Evolutionary conservation across 139 green algal species (phyloP).

Genomic region (Volvox africanus): DNA sequence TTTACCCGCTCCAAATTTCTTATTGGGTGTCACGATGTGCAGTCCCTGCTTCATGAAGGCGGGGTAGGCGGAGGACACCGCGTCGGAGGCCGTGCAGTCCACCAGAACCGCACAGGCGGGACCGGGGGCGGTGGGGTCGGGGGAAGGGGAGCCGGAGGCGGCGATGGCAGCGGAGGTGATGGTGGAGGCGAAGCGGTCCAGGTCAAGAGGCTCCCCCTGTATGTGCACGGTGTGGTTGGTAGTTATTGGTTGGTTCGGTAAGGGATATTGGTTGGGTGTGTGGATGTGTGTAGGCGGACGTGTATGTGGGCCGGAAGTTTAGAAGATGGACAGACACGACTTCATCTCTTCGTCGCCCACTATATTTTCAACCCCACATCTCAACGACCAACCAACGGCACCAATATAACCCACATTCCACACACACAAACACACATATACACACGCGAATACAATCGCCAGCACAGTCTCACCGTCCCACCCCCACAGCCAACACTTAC

Average conservation of each 20-base stretch:
- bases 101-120: constrained; percentile 79
- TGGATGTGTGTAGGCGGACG: no score
- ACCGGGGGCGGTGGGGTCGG: neutral
- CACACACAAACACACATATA: neutral
- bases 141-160: neutral
- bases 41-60: constrained; percentile 83
- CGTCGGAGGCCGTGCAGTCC: constrained; percentile 91
- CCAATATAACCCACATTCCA: neutral
- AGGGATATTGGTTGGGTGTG: no score
- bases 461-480: no score
- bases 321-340: neutral
- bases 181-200: neutral
- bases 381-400: neutral
- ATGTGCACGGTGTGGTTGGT: no score
- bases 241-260: no score
- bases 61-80: constrained; percentile 68
- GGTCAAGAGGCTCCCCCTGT: constrained; percentile 25
- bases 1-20: constrained; percentile 87
- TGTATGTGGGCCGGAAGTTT: neutral
- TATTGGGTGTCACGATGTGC: constrained; percentile 95
- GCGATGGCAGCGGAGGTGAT: neutral
- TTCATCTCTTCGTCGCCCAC: neutral
- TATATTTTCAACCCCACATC: neutral
- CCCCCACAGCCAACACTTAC: no score
- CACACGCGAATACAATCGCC: no score